phyloP scores from a whole-genome alignment of 441 rosid species.

The Aleurites moluccanus region DNA sequence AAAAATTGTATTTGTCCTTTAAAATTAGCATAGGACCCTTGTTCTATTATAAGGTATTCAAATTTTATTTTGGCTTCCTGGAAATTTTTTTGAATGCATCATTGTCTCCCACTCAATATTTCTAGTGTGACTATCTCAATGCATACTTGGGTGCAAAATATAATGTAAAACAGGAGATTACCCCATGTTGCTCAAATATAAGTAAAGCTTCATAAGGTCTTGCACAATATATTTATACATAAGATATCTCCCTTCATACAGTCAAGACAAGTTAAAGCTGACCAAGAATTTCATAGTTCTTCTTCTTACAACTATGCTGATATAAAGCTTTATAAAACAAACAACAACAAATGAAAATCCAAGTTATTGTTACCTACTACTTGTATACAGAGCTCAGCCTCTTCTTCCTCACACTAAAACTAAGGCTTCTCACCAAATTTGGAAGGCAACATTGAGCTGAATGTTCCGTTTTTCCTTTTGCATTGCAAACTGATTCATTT shows the following conservation, averaged over 20 bases:
- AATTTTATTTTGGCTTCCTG: too few relatives aligned
- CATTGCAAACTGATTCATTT: conserved; percentile 19
- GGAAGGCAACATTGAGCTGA: conserved; percentile 55
- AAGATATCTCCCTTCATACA: conserved; percentile 1
- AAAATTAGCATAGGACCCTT: too few relatives aligned
- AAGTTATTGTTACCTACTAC: conserved; percentile 13
- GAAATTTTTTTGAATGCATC: too few relatives aligned
- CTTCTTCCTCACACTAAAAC: conserved; percentile 48
- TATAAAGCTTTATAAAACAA: background rate
- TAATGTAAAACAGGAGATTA: too few relatives aligned
- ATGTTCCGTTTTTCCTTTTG: conserved; percentile 32
- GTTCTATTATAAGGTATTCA: too few relatives aligned
- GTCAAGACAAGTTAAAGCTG: too few relatives aligned
- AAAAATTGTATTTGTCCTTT: too few relatives aligned
- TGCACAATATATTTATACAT: background rate
- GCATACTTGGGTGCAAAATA: too few relatives aligned
- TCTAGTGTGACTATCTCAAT: too few relatives aligned
- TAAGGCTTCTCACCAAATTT: conserved; percentile 41
- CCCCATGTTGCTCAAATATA: too few relatives aligned
- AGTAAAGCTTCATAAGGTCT: background rate
- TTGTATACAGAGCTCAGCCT: conserved; percentile 28
- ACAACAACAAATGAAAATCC: background rate
- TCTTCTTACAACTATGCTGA: background rate
- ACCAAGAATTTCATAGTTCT: background rate
- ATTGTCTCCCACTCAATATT: too few relatives aligned